A percentile compares a stretch with the other conserved stretches of the same genome.
Conservation (phyloP, 1,139 yeast species). For the Scheffersomyces cryptocercus region DNA sequence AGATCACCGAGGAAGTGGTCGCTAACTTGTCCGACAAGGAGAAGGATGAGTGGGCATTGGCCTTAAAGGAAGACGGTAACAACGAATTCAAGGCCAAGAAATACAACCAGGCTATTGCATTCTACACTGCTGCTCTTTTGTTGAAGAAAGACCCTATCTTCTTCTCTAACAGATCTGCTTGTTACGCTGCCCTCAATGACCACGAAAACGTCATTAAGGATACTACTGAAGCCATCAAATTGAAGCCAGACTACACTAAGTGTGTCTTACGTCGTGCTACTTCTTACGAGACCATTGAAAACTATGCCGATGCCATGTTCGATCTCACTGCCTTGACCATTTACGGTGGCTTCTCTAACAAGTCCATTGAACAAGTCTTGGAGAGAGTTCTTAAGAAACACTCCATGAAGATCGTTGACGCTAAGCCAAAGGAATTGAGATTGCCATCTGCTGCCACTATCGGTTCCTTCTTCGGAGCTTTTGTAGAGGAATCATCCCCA, state of each 20-base stretch:
- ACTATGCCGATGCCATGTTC: slow-evolving; percentile 82
- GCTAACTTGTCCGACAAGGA: slow-evolving; percentile 50
- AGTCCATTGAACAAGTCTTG: slow-evolving; percentile 74
- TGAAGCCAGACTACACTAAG: slow-evolving; percentile 89
- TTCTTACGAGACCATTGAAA: slow-evolving; percentile 80
- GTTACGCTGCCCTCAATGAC: slow-evolving; percentile 80
- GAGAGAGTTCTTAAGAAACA: slow-evolving; percentile 85
- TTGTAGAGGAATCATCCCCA: slow-evolving; percentile 47
- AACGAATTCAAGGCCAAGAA: slow-evolving; percentile 70
- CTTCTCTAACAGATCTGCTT: slow-evolving; percentile 94
- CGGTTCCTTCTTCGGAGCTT: slow-evolving; percentile 84
- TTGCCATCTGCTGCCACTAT: slow-evolving; percentile 87
- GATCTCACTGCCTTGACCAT: slow-evolving; percentile 86
- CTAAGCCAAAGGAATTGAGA: slow-evolving; percentile 49
- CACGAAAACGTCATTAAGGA: slow-evolving; percentile 84
- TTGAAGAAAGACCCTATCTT: slow-evolving; percentile 82
- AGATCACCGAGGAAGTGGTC: slow-evolving; percentile 48
- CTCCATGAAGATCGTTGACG: slow-evolving; percentile 66
- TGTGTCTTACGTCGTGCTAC: slow-evolving; percentile 71
- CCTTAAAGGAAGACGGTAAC: slow-evolving; percentile 90
- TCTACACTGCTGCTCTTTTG: slow-evolving; percentile 74
- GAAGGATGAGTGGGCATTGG: slow-evolving; percentile 69
- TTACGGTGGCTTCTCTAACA: slow-evolving; percentile 77
- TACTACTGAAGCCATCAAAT: slow-evolving; percentile 78
- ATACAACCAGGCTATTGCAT: slow-evolving; percentile 70